Conservation (phyloP, 2,329 filamentous ascomycete species). For the Neofusicoccum sp. region DNA sequence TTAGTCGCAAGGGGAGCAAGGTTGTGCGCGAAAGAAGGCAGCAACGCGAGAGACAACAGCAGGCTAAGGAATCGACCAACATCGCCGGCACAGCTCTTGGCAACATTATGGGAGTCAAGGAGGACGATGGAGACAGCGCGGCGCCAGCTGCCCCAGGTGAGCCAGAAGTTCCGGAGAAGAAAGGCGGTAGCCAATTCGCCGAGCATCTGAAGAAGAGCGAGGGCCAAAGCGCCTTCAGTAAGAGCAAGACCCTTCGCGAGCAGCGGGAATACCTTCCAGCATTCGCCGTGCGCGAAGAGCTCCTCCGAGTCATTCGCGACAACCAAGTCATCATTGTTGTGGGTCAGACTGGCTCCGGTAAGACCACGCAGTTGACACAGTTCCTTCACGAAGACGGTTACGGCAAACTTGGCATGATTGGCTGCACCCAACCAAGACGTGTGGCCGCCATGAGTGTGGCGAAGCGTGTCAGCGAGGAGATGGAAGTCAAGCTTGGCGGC, state of each 20-base stretch:
- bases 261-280: conserved; percentile 92
- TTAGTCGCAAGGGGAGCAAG: conserved; percentile 89
- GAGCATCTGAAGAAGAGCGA: conserved; percentile 85
- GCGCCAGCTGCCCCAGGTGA: conserved; percentile 68
- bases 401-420: conserved; percentile 81
- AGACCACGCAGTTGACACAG: conserved; percentile 95
- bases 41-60: conserved; percentile 87
- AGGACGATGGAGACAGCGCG: conserved; percentile 85
- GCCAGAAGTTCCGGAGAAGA: conserved; percentile 56
- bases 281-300: conserved; percentile 91
- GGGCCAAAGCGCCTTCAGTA: conserved; percentile 83
- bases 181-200: conserved; percentile 74
- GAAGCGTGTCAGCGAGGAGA: conserved; percentile 96
- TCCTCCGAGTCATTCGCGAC: conserved; percentile 87
- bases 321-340: conserved; percentile 98
- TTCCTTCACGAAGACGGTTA: conserved; percentile 97
- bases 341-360: conserved; percentile 94
- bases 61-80: conserved; percentile 92
- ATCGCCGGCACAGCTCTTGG: conserved; percentile 87
- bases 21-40: conserved; percentile 90
- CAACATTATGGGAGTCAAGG: conserved; percentile 93
- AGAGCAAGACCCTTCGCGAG: conserved; percentile 84
- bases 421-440: conserved; percentile 92
- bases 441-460: conserved; percentile 99
- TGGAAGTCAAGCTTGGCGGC: conserved; percentile 87